Conservation (phyloP, 495 filamentous ascomycete genomes). For the Mycothermus thermophilus region DNA sequence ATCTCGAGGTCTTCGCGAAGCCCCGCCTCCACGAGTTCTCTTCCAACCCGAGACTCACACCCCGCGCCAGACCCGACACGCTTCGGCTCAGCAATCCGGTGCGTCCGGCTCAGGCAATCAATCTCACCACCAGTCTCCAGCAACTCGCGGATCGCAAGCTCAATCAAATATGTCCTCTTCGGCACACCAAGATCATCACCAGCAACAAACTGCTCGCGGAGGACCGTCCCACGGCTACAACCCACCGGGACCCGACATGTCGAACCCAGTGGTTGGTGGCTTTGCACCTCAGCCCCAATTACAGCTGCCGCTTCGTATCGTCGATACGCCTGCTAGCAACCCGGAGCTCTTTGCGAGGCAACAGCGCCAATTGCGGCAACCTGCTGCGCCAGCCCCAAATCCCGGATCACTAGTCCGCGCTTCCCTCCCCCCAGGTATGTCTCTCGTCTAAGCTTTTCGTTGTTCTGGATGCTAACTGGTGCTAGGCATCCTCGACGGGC, state of each 20-base stretch:
- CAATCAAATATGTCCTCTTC: constrained; percentile 9
- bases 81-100: constrained; percentile 31
- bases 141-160: constrained; percentile 9
- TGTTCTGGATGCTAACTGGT: constrained; percentile 8
- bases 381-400: constrained; percentile 13
- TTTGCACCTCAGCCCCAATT: constrained; percentile 44
- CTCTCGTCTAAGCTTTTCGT: background rate
- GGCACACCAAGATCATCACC: constrained; percentile 8
- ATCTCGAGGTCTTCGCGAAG: constrained; percentile 60
- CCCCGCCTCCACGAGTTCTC: constrained; percentile 63
- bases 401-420: constrained; percentile 8
- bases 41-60: constrained; percentile 63
- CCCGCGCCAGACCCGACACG: constrained; percentile 43
- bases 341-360: constrained; percentile 43
- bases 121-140: constrained; percentile 14
- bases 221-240: constrained; percentile 26
- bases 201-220: constrained; percentile 21
- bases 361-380: constrained; percentile 20
- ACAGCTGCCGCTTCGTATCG: constrained; percentile 50
- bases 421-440: constrained; percentile 17
- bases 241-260: constrained; percentile 25
- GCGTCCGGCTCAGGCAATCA: constrained; percentile 13
- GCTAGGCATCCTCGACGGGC: constrained; percentile 49
- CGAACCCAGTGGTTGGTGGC: constrained; percentile 36
- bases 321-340: constrained; percentile 56